Percentiles rank a stretch among this genome's conserved stretches.
These are phyloP conservation scores for Peltaster fructicola DNA, from an alignment of 2,329 filamentous ascomycete genomes.

Conservation along the genomic window DNA sequence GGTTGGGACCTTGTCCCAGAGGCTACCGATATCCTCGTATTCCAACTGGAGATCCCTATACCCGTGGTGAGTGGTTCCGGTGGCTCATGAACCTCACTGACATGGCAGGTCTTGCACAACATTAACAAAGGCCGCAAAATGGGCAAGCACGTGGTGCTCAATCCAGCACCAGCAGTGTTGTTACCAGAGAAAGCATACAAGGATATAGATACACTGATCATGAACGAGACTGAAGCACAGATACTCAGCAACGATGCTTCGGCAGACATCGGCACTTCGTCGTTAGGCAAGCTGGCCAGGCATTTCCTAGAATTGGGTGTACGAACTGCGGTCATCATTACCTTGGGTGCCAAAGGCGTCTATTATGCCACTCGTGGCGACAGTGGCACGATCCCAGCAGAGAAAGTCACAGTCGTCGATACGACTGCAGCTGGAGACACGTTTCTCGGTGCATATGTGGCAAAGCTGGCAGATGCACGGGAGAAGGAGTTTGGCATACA, in stretches of 20 bases:
- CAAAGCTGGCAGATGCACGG: constrained; percentile 21
- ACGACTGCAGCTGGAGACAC: constrained; percentile 92
- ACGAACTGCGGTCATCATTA: constrained; percentile 62
- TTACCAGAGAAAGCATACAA: constrained; percentile 50
- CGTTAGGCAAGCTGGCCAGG: constrained; percentile 17
- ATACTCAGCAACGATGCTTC: constrained; percentile 33
- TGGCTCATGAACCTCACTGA: constrained; percentile 1
- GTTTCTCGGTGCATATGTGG: constrained; percentile 75
- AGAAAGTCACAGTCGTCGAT: constrained; percentile 65
- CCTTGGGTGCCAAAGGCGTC: constrained; percentile 45
- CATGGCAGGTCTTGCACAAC: constrained; percentile 17
- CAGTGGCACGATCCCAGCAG: constrained; percentile 27
- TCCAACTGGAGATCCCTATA: constrained; percentile 31
- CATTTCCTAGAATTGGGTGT: constrained; percentile 55
- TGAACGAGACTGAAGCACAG: constrained; percentile 81
- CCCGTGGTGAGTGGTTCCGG: constrained; percentile 16
- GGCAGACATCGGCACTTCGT: constrained; percentile 18
- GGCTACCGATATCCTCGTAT: constrained; percentile 25
- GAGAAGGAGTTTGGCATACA: constrained; percentile 21
- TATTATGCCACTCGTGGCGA: constrained; percentile 13
- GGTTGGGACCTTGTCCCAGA: constrained; percentile 20
- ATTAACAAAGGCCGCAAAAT: constrained; percentile 12
- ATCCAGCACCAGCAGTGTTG: constrained; percentile 56
- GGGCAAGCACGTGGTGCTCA: constrained; percentile 47
- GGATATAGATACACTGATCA: constrained; percentile 58